Evolutionary conservation across 495 filamentous ascomycete species (phyloP).

Genomic region (Darksidea phi): DNA sequence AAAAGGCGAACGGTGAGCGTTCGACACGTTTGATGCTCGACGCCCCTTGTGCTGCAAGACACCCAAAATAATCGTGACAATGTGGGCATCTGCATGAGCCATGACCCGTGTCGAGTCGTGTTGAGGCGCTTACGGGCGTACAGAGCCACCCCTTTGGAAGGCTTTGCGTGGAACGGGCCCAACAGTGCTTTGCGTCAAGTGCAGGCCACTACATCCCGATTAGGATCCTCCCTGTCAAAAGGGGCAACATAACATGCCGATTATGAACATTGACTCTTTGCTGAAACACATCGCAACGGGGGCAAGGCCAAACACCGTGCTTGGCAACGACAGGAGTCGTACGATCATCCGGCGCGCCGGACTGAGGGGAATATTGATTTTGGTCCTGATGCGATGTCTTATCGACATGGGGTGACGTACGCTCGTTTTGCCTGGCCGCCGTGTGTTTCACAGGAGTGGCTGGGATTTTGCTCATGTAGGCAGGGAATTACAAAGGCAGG

Average conservation of each 20-base stretch:
- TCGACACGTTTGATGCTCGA: neutral
- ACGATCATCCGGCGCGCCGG: slow-evolving; percentile 7
- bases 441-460: neutral
- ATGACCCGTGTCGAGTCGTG: neutral
- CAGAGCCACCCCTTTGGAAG: neutral
- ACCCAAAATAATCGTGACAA: slow-evolving; percentile 1
- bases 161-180: neutral
- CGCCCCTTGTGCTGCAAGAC: neutral
- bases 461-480: neutral
- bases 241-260: neutral
- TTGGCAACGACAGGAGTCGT: slow-evolving; percentile 28
- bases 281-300: slow-evolving; percentile 29
- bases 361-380: neutral
- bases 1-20: neutral
- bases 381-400: neutral
- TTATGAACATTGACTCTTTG: neutral
- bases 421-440: neutral
- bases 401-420: slow-evolving; percentile 7
- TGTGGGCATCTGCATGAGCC: neutral
- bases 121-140: neutral
- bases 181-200: neutral
- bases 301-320: neutral
- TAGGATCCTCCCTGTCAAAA: neutral
- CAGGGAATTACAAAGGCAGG: neutral
- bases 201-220: neutral